phyloP scores from a whole-genome alignment of 441 rosid genomes.

The Eruca vesicaria region DNA sequence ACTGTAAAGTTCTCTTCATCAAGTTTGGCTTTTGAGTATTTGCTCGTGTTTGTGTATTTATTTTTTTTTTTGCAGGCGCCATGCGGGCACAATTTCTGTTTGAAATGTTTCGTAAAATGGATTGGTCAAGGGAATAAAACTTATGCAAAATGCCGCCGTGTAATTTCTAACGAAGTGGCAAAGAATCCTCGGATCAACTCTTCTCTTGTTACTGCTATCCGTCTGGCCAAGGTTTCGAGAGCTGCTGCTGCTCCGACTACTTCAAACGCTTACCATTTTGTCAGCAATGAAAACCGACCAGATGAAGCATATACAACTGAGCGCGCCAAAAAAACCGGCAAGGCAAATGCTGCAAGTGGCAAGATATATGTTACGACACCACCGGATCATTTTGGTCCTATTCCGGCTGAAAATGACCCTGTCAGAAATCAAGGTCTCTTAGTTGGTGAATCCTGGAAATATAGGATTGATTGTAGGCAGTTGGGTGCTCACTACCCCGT shows the following conservation, averaged over 20 bases:
- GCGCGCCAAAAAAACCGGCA: not conserved
- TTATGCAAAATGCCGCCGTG: not conserved
- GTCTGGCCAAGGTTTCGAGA: not conserved
- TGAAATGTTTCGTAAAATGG: not conserved
- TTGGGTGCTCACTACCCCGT: not conserved
- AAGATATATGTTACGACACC: not conserved
- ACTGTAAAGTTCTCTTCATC: not conserved
- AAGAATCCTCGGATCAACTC: not conserved
- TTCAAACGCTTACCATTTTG: not conserved
- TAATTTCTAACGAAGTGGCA: not conserved
- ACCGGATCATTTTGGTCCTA: not conserved
- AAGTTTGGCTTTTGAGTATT: not conserved
- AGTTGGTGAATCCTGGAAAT: not conserved
- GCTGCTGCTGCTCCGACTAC: not conserved
- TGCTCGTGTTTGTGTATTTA: not conserved
- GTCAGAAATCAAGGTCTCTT: not conserved
- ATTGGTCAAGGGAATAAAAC: not conserved
- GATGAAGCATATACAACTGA: not conserved
- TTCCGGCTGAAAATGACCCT: conserved; percentile 2
- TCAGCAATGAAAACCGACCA: not conserved
- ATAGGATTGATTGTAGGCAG: not conserved
- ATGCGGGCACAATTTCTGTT: not conserved
- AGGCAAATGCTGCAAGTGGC: not conserved
- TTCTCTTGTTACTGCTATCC: not conserved
- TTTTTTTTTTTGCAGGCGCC: not conserved